These are phyloP conservation scores for Phytophthora pistaciae DNA, from an alignment of 352 stramenopile genomes.

Conservation along the genomic window DNA sequence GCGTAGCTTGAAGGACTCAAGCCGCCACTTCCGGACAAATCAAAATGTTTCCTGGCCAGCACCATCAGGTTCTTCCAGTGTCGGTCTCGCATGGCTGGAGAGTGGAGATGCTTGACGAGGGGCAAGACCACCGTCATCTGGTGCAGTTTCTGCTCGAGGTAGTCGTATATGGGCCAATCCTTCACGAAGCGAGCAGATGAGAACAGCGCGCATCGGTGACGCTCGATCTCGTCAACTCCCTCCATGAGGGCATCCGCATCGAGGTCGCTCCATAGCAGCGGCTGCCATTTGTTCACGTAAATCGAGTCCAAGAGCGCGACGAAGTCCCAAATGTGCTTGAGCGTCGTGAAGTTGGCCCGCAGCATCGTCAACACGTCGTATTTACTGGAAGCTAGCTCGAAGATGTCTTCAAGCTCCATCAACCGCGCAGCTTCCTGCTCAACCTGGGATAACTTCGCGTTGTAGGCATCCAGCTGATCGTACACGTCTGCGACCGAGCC, in stretches of 20 bases:
- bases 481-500: constrained; percentile 80
- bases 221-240: constrained; percentile 88
- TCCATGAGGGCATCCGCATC: constrained; percentile 91
- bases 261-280: constrained; percentile 89
- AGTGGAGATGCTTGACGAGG: constrained; percentile 90
- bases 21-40: constrained; percentile 44
- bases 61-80: constrained; percentile 92
- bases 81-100: constrained; percentile 85
- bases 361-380: constrained; percentile 85
- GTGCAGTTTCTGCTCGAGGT: constrained; percentile 90
- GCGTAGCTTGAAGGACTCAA: constrained; percentile 25
- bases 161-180: constrained; percentile 94
- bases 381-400: constrained; percentile 91
- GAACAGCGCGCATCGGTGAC: constrained; percentile 64
- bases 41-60: constrained; percentile 90
- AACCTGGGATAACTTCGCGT: constrained; percentile 76
- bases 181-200: constrained; percentile 73
- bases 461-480: constrained; percentile 87
- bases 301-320: constrained; percentile 87
- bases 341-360: constrained; percentile 87
- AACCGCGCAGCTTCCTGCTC: constrained; percentile 87
- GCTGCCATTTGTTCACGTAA: constrained; percentile 86
- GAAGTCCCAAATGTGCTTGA: constrained; percentile 96
- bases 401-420: constrained; percentile 95
- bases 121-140: constrained; percentile 95